A percentile compares a stretch with the other conserved stretches of the same genome.
These are phyloP conservation scores for Clitoria ternatea DNA, from an alignment of 306 rosid genomes.

Conservation along the genomic window DNA sequence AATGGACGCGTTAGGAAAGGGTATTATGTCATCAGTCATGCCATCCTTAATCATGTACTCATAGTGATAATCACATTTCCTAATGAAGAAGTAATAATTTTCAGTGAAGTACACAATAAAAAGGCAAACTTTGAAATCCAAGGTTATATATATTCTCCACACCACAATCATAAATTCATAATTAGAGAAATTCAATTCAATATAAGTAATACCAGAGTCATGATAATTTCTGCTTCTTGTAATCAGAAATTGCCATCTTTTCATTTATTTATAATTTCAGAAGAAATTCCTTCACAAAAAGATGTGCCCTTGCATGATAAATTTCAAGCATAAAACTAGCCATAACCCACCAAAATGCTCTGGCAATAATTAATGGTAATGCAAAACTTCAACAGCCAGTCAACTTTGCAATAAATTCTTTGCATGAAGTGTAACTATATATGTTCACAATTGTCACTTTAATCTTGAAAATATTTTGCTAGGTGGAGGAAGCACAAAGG, in stretches of 20 bases:
- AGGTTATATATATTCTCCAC: neutral
- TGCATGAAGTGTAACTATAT: neutral
- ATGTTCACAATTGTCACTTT: neutral
- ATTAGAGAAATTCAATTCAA: constrained; percentile 3
- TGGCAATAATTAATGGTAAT: neutral
- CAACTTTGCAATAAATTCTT: constrained; percentile 6
- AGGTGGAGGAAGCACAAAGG: neutral
- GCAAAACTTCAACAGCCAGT: constrained; percentile 3
- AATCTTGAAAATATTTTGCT: constrained; percentile 2
- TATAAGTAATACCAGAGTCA: neutral
- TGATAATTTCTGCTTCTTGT: neutral
- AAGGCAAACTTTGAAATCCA: neutral
- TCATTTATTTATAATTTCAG: constrained; percentile 10
- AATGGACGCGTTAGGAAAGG: neutral
- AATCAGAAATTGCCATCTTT: neutral
- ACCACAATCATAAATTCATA: no score
- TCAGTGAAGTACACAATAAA: neutral
- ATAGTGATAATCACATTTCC: neutral
- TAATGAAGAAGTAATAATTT: neutral
- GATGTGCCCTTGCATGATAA: neutral
- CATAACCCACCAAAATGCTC: constrained; percentile 7
- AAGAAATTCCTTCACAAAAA: neutral
- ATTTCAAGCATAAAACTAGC: constrained; percentile 5
- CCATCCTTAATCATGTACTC: neutral
- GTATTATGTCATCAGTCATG: constrained; percentile 9